These are phyloP conservation scores for Tolypocladium capitatum DNA, from an alignment of 2,329 filamentous ascomycete species.

Conservation along the genomic window DNA sequence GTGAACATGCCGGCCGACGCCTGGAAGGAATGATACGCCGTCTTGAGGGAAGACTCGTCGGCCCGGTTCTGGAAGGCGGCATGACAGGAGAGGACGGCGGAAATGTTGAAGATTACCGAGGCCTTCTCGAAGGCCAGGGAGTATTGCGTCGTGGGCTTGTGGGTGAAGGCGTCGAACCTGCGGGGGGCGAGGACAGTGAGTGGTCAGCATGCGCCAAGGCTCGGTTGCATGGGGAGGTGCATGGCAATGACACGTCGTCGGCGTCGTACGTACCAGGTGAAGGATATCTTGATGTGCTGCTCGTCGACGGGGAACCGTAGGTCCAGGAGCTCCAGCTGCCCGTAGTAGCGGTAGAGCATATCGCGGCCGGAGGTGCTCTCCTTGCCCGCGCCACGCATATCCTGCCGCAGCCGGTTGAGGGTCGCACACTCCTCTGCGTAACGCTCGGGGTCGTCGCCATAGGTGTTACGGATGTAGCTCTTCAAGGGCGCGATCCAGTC, in stretches of 20 bases:
- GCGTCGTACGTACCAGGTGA: conserved; percentile 64
- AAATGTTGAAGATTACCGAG: conserved; percentile 99
- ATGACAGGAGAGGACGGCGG: conserved; percentile 89
- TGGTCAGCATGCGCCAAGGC: conserved; percentile 1
- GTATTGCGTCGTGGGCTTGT: conserved; percentile 93
- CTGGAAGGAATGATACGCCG: conserved; percentile 95
- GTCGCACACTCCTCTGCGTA: conserved; percentile 93
- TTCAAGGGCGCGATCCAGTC: conserved; percentile 94
- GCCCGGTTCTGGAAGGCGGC: conserved; percentile 84
- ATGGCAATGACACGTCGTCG: neutral
- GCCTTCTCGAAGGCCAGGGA: conserved; percentile 96
- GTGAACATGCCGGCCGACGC: conserved; percentile 98
- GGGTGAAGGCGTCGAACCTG: conserved; percentile 99
- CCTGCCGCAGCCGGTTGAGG: conserved; percentile 87
- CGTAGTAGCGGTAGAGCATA: conserved; percentile 92
- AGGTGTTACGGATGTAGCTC: conserved; percentile 81
- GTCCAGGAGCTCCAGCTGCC: conserved; percentile 88
- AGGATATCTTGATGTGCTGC: conserved; percentile 97
- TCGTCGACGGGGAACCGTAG: conserved; percentile 94
- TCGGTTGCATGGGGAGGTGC: neutral
- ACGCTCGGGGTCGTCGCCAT: conserved; percentile 91
- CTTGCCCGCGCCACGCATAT: conserved; percentile 94
- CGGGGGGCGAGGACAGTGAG: conserved; percentile 1
- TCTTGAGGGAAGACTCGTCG: conserved; percentile 87
- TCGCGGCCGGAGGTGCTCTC: conserved; percentile 91